Percentiles rank a stretch among this genome's conserved stretches.
phyloP scores from a whole-genome alignment of 1,284 basidiomycete species.

The Anthracocystis walkeri region DNA sequence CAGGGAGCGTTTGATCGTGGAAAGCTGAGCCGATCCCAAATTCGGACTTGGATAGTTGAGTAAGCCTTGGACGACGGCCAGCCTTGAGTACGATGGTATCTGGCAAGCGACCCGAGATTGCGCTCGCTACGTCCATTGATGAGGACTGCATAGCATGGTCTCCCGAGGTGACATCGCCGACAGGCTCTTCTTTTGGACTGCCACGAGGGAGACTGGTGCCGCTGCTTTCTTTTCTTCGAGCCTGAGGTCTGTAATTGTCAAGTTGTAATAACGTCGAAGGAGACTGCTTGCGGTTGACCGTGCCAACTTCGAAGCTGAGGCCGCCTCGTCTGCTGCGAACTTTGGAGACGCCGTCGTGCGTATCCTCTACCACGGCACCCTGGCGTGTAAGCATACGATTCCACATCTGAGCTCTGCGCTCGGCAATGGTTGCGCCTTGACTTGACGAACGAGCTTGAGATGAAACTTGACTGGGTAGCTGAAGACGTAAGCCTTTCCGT shows the following conservation, averaged over 20 bases:
- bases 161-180: background rate
- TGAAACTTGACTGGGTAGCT: conserved; percentile 9
- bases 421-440: conserved; percentile 49
- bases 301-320: conserved; percentile 46
- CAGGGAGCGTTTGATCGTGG: conserved; percentile 34
- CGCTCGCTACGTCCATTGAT: background rate
- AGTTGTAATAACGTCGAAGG: conserved; percentile 33
- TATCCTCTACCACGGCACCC: conserved; percentile 36
- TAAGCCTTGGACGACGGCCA: conserved; percentile 22
- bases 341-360: conserved; percentile 27
- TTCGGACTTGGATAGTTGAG: conserved; percentile 25
- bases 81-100: conserved; percentile 36
- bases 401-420: conserved; percentile 56
- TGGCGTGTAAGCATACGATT: conserved; percentile 28
- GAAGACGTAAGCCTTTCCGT: conserved; percentile 19
- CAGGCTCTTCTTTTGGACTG: background rate
- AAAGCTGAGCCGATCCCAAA: conserved; percentile 54
- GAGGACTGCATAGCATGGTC: background rate
- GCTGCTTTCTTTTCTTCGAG: conserved; percentile 3
- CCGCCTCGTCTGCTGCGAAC: conserved; percentile 39
- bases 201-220: background rate
- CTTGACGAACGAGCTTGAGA: conserved; percentile 7
- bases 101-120: conserved; percentile 7
- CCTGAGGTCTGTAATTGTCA: conserved; percentile 11
- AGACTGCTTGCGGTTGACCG: conserved; percentile 16